Percentiles rank a stretch among this genome's conserved stretches.
phyloP scores from a whole-genome alignment of 2,329 filamentous ascomycete species.

The Colletotrichum paranaense region DNA sequence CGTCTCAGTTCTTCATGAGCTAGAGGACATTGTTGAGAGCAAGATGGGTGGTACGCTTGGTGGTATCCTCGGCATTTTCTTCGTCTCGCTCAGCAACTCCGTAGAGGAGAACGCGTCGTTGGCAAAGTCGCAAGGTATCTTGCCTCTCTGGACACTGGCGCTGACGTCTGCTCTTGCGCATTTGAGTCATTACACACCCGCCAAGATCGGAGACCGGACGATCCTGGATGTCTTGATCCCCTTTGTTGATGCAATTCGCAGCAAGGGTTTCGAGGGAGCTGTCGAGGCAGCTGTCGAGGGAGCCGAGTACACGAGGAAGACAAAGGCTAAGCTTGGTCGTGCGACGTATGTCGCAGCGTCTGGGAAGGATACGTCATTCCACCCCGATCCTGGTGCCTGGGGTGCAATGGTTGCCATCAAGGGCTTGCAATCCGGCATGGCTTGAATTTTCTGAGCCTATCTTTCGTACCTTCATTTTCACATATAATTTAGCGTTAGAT shows the following conservation, averaged over 20 bases:
- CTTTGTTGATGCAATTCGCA: constrained; percentile 60
- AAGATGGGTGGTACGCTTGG: constrained; percentile 66
- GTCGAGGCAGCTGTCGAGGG: constrained; percentile 70
- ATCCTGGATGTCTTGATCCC: constrained; percentile 69
- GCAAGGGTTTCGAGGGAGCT: constrained; percentile 63
- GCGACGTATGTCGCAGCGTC: constrained; percentile 74
- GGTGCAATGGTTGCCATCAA: constrained; percentile 70
- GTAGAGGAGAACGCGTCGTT: constrained; percentile 43
- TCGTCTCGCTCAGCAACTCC: constrained; percentile 51
- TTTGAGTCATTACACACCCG: constrained; percentile 64
- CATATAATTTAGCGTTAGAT: not conserved
- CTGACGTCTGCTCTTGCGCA: constrained; percentile 56
- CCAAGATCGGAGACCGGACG: constrained; percentile 66
- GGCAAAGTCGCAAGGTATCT: constrained; percentile 42
- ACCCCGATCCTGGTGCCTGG: constrained; percentile 76
- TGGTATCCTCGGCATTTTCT: constrained; percentile 65
- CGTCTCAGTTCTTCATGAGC: constrained; percentile 57
- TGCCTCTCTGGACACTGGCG: constrained; percentile 56
- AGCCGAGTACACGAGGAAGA: constrained; percentile 71
- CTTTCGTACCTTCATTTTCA: not conserved
- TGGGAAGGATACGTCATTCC: constrained; percentile 58
- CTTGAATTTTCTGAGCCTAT: not conserved
- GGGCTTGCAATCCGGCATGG: constrained; percentile 46
- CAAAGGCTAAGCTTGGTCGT: constrained; percentile 73
- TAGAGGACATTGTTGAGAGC: constrained; percentile 66